Evolutionary conservation across 164 flowering plant species (phyloP).

Genomic region (Annona squamosa): DNA sequence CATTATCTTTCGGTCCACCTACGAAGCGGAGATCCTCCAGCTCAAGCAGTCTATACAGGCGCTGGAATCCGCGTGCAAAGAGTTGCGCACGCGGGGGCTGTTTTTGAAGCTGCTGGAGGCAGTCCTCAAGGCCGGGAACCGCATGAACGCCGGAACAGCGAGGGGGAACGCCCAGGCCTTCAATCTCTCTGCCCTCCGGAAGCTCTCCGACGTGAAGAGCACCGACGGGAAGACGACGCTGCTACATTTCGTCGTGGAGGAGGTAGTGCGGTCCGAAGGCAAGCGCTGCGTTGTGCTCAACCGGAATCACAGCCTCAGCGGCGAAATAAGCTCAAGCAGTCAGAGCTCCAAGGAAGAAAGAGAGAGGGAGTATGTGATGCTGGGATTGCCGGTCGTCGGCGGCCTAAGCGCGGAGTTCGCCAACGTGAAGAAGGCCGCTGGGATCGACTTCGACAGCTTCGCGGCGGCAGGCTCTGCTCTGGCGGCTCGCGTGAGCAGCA

Average conservation of each 20-base stretch:
- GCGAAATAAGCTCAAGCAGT: constrained; percentile 20
- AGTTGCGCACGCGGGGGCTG: constrained; percentile 56
- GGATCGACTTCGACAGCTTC: constrained; percentile 41
- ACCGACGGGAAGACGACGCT: constrained; percentile 73
- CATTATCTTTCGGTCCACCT: constrained; percentile 48
- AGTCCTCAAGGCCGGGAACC: constrained; percentile 78
- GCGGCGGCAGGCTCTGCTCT: constrained; percentile 25
- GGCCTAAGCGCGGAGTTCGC: constrained; percentile 53
- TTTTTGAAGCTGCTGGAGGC: constrained; percentile 81
- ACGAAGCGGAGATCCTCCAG: constrained; percentile 44
- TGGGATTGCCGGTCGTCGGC: constrained; percentile 55
- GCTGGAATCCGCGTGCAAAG: constrained; percentile 59
- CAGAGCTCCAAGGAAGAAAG: constrained; percentile 25
- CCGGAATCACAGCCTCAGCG: constrained; percentile 23
- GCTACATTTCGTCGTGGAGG: constrained; percentile 75
- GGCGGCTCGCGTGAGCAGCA: constrained; percentile 25
- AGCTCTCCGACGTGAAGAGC: constrained; percentile 73
- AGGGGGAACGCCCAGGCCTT: constrained; percentile 84
- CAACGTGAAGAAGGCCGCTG: constrained; percentile 65
- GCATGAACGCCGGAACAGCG: constrained; percentile 79
- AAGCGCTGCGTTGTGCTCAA: constrained; percentile 44
- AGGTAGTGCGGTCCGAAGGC: constrained; percentile 69
- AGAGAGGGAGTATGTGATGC: constrained; percentile 46
- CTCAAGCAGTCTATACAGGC: constrained; percentile 44
- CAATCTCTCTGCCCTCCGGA: constrained; percentile 50